phyloP scores from a whole-genome alignment of 176 grass and related monocot species.

The maize (Zea mays) region DNA sequence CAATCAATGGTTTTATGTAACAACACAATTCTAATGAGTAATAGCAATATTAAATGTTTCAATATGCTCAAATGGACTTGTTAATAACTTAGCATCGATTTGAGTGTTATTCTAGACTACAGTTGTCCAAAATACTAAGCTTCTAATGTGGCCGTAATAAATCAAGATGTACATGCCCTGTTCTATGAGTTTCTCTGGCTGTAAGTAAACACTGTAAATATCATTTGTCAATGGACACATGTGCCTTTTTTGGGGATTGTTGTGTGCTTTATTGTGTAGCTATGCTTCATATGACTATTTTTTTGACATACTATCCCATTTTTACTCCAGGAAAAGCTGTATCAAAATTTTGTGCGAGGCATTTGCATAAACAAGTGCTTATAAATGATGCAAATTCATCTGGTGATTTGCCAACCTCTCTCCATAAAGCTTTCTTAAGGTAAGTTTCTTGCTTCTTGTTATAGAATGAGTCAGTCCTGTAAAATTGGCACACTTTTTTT shows the following conservation, averaged over 20 bases:
- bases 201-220: neutral
- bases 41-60: slow-evolving; percentile 5
- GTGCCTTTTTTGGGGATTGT: neutral
- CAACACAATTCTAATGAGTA: neutral
- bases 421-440: slow-evolving; percentile 85
- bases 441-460: slow-evolving; percentile 26
- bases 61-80: neutral
- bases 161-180: slow-evolving; percentile 2
- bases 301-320: neutral
- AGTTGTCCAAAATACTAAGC: slow-evolving; percentile 1
- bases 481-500: slow-evolving; percentile 16
- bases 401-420: slow-evolving; percentile 60
- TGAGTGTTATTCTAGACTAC: slow-evolving; percentile 16
- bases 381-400: slow-evolving; percentile 56
- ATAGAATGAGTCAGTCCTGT: neutral
- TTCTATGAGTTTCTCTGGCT: neutral
- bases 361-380: slow-evolving; percentile 72
- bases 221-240: neutral
- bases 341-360: slow-evolving; percentile 88
- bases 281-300: neutral
- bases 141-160: slow-evolving; percentile 12
- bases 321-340: slow-evolving; percentile 80
- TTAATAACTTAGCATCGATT: slow-evolving; percentile 2
- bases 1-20: neutral
- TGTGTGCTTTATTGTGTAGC: slow-evolving; percentile 6